Conservation (phyloP, 2,329 filamentous ascomycete species). For the Apiospora phragmitis region DNA sequence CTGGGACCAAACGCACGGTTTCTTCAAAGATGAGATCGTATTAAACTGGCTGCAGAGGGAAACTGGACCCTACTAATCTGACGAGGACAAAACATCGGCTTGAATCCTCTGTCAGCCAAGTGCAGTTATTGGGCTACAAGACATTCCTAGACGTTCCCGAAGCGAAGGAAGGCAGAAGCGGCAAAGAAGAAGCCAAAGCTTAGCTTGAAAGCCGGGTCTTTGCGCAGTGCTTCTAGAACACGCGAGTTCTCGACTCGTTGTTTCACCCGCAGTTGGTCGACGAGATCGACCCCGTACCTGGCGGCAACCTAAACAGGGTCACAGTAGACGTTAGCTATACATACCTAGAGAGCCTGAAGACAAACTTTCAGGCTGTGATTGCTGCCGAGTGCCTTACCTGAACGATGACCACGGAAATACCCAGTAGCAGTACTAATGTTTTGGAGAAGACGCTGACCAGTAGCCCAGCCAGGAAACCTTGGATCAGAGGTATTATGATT, state of each 20-base stretch:
- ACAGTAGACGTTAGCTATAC: background rate
- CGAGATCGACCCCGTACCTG: constrained; percentile 34
- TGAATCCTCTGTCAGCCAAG: constrained; percentile 27
- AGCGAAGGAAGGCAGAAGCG: constrained; percentile 63
- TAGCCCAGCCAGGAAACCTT: constrained; percentile 64
- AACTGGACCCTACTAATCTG: constrained; percentile 61
- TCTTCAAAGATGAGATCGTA: constrained; percentile 72
- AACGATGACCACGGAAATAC: constrained; percentile 61
- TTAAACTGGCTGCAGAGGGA: constrained; percentile 84
- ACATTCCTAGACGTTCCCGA: constrained; percentile 20
- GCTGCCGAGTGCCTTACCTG: constrained; percentile 48
- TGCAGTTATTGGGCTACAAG: constrained; percentile 19
- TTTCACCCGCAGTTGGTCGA: constrained; percentile 31
- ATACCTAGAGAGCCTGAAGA: background rate
- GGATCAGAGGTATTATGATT: background rate
- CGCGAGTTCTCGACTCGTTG: constrained; percentile 37
- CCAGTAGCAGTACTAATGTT: constrained; percentile 67
- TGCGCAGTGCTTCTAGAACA: constrained; percentile 50
- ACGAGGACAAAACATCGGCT: background rate
- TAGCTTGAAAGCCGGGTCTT: constrained; percentile 64
- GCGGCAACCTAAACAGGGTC: constrained; percentile 30
- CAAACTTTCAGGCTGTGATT: constrained; percentile 8
- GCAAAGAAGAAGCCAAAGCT: constrained; percentile 75
- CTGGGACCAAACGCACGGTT: constrained; percentile 74
- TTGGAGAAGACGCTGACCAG: constrained; percentile 70